Conservation (phyloP, 169 alveolate species). For the Miamiensis avidus region DNA sequence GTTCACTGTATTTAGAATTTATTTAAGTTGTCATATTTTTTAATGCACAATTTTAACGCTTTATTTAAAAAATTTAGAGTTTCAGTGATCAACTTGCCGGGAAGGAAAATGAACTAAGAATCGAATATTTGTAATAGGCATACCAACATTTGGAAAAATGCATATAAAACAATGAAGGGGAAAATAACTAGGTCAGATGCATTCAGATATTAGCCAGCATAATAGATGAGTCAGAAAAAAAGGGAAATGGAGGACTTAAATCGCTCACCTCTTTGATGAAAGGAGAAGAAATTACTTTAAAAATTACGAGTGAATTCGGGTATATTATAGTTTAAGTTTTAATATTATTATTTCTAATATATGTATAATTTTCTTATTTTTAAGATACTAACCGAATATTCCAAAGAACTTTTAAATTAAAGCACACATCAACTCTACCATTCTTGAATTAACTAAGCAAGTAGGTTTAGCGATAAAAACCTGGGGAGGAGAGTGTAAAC, state of each 20-base stretch:
- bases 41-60: conserved; percentile 27
- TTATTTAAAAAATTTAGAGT: background rate
- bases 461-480: conserved; percentile 68
- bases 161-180: conserved; percentile 21
- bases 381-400: conserved; percentile 54
- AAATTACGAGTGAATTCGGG: conserved; percentile 36
- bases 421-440: conserved; percentile 25
- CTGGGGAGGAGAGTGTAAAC: conserved; percentile 41
- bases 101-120: conserved; percentile 26
- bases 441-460: conserved; percentile 30
- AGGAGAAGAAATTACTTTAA: conserved; percentile 60
- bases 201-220: conserved; percentile 46
- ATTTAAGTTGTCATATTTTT: background rate
- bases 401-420: conserved; percentile 32
- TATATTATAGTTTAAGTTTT: conserved; percentile 21
- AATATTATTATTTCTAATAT: conserved; percentile 54
- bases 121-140: conserved; percentile 22
- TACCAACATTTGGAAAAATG: conserved; percentile 19
- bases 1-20: conserved; percentile 16
- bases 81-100: background rate
- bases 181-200: conserved; percentile 46
- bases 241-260: conserved; percentile 79
- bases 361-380: conserved; percentile 58
- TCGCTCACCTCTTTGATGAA: conserved; percentile 67
- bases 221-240: conserved; percentile 76